Percentiles rank a stretch among this genome's conserved stretches.
phyloP scores from a whole-genome alignment of 2,329 filamentous ascomycete genomes.

The Aspergillus ochraceoroseus region DNA sequence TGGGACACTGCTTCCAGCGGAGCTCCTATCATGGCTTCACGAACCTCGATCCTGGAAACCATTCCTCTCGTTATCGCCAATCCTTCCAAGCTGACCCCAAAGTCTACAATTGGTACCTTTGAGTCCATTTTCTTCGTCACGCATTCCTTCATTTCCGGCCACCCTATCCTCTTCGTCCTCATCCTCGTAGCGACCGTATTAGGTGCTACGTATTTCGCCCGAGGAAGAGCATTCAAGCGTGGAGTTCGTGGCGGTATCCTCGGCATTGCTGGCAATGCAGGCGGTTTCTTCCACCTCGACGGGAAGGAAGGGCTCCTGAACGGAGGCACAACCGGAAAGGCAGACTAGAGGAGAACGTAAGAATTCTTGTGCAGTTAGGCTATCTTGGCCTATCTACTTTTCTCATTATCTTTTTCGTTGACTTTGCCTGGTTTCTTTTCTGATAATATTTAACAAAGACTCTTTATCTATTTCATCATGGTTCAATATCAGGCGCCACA shows the following conservation, averaged over 20 bases:
- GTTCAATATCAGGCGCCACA: too few species aligned
- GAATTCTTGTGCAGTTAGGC: constrained; percentile 31
- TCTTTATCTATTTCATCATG: too few species aligned
- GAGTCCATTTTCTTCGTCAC: constrained; percentile 46
- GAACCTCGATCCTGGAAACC: constrained; percentile 87
- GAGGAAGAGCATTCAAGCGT: constrained; percentile 30
- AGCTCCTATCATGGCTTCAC: constrained; percentile 81
- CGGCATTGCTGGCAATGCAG: constrained; percentile 30
- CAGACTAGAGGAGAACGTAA: constrained; percentile 37
- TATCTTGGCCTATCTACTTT: constrained; percentile 25
- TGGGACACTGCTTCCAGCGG: constrained; percentile 91
- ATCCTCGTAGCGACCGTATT: constrained; percentile 37
- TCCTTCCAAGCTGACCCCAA: constrained; percentile 47
- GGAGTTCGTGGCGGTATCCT: constrained; percentile 35
- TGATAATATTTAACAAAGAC: constrained; percentile 7
- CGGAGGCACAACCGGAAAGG: constrained; percentile 43
- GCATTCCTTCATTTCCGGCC: constrained; percentile 40
- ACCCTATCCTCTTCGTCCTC: constrained; percentile 43
- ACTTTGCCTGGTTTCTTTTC: constrained; percentile 4
- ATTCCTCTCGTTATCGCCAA: constrained; percentile 49
- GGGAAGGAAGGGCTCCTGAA: constrained; percentile 47
- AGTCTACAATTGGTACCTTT: constrained; percentile 47
- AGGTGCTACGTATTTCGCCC: constrained; percentile 33
- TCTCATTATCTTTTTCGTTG: constrained; percentile 7
- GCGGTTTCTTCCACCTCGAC: constrained; percentile 47